Conservation (phyloP, 176 grass and related monocot genomes). For the Oryza longistaminata region DNA sequence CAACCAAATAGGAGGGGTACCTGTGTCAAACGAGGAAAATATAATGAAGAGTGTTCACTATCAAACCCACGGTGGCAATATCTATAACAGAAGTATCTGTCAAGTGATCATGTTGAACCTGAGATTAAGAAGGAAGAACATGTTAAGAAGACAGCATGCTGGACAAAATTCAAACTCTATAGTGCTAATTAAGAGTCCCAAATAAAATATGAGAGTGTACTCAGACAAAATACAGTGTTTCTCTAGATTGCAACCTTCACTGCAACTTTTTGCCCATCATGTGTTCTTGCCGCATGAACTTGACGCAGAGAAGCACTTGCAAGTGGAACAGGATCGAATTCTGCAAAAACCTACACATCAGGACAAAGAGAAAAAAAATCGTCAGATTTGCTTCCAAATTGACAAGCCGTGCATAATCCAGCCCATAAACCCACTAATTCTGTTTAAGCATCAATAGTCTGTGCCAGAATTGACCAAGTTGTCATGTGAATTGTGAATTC, state of each 20-base stretch:
- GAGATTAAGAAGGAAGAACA: slow-evolving; percentile 29
- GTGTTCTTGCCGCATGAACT: slow-evolving; percentile 93
- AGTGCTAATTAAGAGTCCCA: neutral
- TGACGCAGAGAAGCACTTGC: slow-evolving; percentile 97
- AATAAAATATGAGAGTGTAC: slow-evolving; percentile 2
- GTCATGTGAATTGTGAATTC: neutral
- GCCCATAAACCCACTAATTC: neutral
- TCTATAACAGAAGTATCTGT: slow-evolving; percentile 75
- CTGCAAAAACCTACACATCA: slow-evolving; percentile 68
- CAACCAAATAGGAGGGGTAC: slow-evolving; percentile 41
- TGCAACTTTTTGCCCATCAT: slow-evolving; percentile 85
- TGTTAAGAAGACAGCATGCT: neutral
- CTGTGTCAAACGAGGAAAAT: slow-evolving; percentile 94
- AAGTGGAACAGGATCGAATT: slow-evolving; percentile 89
- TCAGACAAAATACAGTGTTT: neutral
- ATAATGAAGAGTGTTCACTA: slow-evolving; percentile 81
- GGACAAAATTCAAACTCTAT: neutral
- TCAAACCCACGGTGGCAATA: slow-evolving; percentile 82
- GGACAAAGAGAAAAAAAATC: neutral
- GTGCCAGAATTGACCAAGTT: neutral
- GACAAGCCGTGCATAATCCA: neutral
- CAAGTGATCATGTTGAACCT: slow-evolving; percentile 92
- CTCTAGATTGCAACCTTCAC: slow-evolving; percentile 62
- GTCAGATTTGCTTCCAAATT: slow-evolving; percentile 11
- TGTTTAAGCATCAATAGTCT: neutral